Percentiles rank a stretch among this genome's conserved stretches.
Conservation (phyloP, 306 rosid species). For the Prunus davidiana region DNA sequence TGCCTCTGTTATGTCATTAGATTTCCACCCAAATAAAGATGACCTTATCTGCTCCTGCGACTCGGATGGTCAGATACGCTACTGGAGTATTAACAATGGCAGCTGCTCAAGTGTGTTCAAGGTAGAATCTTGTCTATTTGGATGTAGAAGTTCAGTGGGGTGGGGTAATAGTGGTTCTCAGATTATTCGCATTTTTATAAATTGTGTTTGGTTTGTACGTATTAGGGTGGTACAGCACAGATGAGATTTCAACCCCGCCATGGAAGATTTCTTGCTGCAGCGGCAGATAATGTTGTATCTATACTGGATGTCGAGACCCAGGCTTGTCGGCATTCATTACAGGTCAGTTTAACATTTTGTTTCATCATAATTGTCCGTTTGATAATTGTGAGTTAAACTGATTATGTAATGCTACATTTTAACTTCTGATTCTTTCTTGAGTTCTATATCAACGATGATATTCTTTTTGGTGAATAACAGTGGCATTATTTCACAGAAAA, state of each 20-base stretch:
- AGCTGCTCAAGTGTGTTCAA: constrained; percentile 66
- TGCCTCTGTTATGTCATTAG: constrained; percentile 75
- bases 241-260: constrained; percentile 92
- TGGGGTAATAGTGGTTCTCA: constrained; percentile 5
- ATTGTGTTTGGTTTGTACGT: constrained; percentile 16
- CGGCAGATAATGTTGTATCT: constrained; percentile 84
- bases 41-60: constrained; percentile 95
- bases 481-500: neutral
- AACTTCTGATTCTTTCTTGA: neutral
- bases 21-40: constrained; percentile 92
- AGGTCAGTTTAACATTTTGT: constrained; percentile 43
- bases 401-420: neutral
- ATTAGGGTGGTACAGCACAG: constrained; percentile 81
- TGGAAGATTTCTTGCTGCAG: constrained; percentile 88
- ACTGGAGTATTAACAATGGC: constrained; percentile 92
- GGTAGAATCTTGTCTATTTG: constrained; percentile 40
- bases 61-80: constrained; percentile 88
- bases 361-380: neutral
- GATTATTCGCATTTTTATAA: neutral
- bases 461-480: too few relatives aligned
- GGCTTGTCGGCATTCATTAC: constrained; percentile 63
- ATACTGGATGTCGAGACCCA: constrained; percentile 89
- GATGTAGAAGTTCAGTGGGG: constrained; percentile 1
- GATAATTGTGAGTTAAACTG: neutral
- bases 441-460: neutral